Percentiles rank a stretch among this genome's conserved stretches.
These are phyloP conservation scores for Lentinula edodes DNA, from an alignment of 768 basidiomycete genomes.

Conservation along the genomic window DNA sequence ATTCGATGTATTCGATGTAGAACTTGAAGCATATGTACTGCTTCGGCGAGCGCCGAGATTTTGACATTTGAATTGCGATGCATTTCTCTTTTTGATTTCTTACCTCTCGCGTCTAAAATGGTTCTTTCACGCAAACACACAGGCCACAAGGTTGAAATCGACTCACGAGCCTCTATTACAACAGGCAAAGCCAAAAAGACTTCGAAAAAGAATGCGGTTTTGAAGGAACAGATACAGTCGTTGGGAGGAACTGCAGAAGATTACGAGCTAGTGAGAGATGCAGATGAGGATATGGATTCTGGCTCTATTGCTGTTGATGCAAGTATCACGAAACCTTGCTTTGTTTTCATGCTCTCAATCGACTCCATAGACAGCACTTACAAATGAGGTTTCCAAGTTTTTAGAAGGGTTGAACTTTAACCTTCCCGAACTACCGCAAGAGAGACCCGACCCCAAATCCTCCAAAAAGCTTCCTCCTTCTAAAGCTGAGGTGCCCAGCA, in stretches of 20 bases:
- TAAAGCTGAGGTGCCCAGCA: neutral
- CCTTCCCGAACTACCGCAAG: slow-evolving; percentile 10
- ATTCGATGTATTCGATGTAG: neutral
- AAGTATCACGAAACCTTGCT: slow-evolving; percentile 2
- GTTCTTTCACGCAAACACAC: slow-evolving; percentile 14
- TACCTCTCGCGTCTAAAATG: slow-evolving; percentile 6
- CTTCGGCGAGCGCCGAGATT: neutral
- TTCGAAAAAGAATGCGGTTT: slow-evolving; percentile 10
- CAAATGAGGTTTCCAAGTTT: slow-evolving; percentile 42
- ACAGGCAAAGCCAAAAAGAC: slow-evolving; percentile 11
- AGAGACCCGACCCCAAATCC: slow-evolving; percentile 2
- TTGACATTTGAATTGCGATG: neutral
- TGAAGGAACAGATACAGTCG: slow-evolving; percentile 30
- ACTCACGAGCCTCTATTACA: slow-evolving; percentile 3
- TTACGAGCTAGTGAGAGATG: slow-evolving; percentile 36
- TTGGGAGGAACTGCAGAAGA: slow-evolving; percentile 46
- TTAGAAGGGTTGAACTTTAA: slow-evolving; percentile 33
- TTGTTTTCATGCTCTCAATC: neutral
- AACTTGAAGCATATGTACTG: neutral
- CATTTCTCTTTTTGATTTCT: neutral
- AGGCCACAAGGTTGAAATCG: neutral
- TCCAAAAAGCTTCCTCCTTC: slow-evolving; percentile 11
- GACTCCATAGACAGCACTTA: slow-evolving; percentile 29
- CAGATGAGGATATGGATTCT: slow-evolving; percentile 24
- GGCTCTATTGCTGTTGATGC: slow-evolving; percentile 28